Evolutionary conservation across 2,329 filamentous ascomycete species (phyloP).

Genomic region (Penicillium carneum): DNA sequence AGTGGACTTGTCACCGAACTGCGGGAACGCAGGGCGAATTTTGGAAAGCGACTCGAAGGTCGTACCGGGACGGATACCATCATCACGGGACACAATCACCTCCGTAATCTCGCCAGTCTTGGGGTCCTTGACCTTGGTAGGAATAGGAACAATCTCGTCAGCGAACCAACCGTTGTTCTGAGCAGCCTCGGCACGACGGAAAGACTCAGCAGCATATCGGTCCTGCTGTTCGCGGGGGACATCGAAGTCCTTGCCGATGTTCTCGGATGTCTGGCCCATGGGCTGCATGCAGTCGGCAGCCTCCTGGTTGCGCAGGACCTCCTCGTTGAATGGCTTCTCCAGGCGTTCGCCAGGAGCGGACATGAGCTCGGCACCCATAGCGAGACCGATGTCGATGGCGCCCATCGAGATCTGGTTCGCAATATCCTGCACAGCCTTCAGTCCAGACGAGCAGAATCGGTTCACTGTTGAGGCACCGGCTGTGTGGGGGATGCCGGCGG

Average conservation of each 20-base stretch:
- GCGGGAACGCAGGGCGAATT: slow-evolving; percentile 87
- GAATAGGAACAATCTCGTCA: slow-evolving; percentile 92
- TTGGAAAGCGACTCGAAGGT: slow-evolving; percentile 82
- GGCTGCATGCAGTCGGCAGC: slow-evolving; percentile 86
- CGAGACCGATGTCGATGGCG: slow-evolving; percentile 85
- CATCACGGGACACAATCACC: slow-evolving; percentile 82
- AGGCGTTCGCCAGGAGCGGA: slow-evolving; percentile 73
- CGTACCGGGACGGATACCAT: slow-evolving; percentile 89
- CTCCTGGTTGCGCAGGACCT: slow-evolving; percentile 78
- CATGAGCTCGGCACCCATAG: slow-evolving; percentile 90
- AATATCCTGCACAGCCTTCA: slow-evolving; percentile 94
- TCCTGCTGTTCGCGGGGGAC: slow-evolving; percentile 83
- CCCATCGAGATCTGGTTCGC: slow-evolving; percentile 83
- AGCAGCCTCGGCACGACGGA: slow-evolving; percentile 82
- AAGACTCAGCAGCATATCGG: slow-evolving; percentile 83
- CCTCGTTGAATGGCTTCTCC: slow-evolving; percentile 76
- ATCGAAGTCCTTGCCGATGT: slow-evolving; percentile 89
- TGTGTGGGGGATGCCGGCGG: slow-evolving; percentile 93
- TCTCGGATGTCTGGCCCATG: slow-evolving; percentile 98
- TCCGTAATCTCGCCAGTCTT: slow-evolving; percentile 79
- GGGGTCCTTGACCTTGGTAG: slow-evolving; percentile 79
- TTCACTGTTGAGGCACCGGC: slow-evolving; percentile 82
- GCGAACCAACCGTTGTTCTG: slow-evolving; percentile 91
- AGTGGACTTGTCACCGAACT: slow-evolving; percentile 84
- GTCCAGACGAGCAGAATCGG: slow-evolving; percentile 95